Evolutionary conservation across 352 stramenopile species (phyloP), one percentile per base, ranked within the genome.

Genomic region (Phytophthora palmivora): DNA sequence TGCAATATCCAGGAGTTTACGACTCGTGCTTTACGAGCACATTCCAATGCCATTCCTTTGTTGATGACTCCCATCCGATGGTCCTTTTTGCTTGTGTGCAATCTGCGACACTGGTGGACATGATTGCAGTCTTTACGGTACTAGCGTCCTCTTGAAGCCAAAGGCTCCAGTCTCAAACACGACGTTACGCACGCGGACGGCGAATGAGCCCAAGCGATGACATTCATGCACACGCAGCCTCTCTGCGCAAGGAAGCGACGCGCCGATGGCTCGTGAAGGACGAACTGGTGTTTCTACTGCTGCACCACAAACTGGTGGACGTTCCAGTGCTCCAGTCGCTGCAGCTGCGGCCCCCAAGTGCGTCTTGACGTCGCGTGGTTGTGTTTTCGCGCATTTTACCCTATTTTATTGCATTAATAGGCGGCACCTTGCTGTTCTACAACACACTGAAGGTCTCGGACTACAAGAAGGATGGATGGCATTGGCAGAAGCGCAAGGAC

Each of bases 381-480:
- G 38, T 15, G 18, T 11, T 26, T 15, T 28, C 9, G 30, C 58
- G 15, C 12, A 4, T 26, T 26, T 58, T 34, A 66, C 39, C 14
- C 22, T 38, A 7, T 32, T 37, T 33, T n/a, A 3, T 2, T 64
- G 6, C 38, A 24, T 19, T 37, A 28, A 30, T 64, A 95, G 87
- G 87, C 45, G 87, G 87, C 0, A 81, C 74, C 4, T 58, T 95
- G 30, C 33, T 94, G 52, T 74, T 94, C 43, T 95, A 91, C 58
- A 81, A 91, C 38, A 84, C 74, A 26, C 63, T 59, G 16, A 67
- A 75, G 21, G 74, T 89, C 11, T 64, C 77, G 5, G 85, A 94
- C 60, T 95, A 89, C 63, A 95, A 93, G 72, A 92, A 91, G 47
- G 87, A 95, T 63, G 87, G 87, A 4, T 95, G 85, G 84, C 76